phyloP scores from a whole-genome alignment of 805 yeast genomes.

The fission yeast (Schizosaccharomyces pombe) region DNA sequence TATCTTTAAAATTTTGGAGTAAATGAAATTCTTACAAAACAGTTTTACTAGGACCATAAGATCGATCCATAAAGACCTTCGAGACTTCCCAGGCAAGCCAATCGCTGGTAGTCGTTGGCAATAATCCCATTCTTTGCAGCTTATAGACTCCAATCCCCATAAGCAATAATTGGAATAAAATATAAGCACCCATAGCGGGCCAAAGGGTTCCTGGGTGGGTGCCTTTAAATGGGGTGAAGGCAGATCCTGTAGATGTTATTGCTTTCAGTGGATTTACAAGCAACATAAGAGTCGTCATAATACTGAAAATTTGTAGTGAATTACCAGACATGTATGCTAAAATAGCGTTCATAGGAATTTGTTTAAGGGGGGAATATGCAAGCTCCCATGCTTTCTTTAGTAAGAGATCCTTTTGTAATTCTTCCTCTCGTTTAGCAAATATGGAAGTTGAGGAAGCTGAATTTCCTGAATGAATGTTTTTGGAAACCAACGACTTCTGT shows the following conservation, averaged over 20 bases:
- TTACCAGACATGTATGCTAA: constrained; percentile 90
- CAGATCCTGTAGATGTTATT: constrained; percentile 28
- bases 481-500: background rate
- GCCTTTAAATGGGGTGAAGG: constrained; percentile 24
- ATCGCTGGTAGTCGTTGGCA: constrained; percentile 70
- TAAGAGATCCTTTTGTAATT: background rate
- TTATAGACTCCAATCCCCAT: constrained; percentile 67
- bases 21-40: no score
- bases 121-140: constrained; percentile 64
- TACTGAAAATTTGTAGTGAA: constrained; percentile 69
- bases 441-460: background rate
- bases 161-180: constrained; percentile 27
- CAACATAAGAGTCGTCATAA: constrained; percentile 69
- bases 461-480: background rate
- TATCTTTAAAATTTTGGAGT: no score
- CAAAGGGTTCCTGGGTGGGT: constrained; percentile 13
- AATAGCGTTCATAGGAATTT: constrained; percentile 68
- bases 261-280: constrained; percentile 59
- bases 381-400: constrained; percentile 59
- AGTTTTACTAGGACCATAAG: background rate
- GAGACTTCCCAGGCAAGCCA: constrained; percentile 67
- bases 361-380: constrained; percentile 60
- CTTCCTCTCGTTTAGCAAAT: background rate
- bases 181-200: constrained; percentile 25
- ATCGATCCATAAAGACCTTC: background rate